Evolutionary conservation across 805 yeast genomes (phyloP).

Genomic region (Saturnispora galanensis): DNA sequence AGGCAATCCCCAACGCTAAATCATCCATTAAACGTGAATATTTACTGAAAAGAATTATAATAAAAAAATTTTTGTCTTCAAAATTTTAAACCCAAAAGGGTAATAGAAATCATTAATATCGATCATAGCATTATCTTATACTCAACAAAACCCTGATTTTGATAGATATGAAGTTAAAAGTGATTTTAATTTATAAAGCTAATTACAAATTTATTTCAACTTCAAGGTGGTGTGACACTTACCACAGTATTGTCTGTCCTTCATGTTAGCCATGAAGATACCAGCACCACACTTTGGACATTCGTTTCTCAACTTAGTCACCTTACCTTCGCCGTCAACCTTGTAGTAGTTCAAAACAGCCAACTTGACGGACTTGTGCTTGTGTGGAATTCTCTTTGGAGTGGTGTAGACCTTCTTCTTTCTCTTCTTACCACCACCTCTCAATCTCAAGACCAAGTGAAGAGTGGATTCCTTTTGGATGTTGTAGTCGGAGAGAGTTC

Average conservation of each 20-base stretch:
- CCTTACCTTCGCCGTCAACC: conserved; percentile 97
- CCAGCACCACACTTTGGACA: conserved; percentile 98
- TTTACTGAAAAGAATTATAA: neutral
- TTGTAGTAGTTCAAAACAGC: conserved; percentile 99
- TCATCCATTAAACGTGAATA: neutral
- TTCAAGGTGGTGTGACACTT: conserved; percentile 95
- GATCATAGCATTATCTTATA: neutral
- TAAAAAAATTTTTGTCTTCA: neutral
- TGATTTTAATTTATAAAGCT: neutral
- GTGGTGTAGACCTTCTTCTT: conserved; percentile 99
- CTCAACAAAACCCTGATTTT: too few species aligned
- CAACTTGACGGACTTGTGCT: conserved; percentile 98
- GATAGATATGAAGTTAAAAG: neutral
- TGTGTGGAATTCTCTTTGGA: conserved; percentile 99
- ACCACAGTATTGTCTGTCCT: conserved; percentile 99
- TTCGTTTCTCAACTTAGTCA: conserved; percentile 97
- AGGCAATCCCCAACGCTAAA: conserved; percentile 1
- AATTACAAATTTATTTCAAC: conserved; percentile 24
- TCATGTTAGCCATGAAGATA: conserved; percentile 99
- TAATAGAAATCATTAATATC: neutral
- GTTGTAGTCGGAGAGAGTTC: conserved; percentile 96
- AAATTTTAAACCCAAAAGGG: too few species aligned
- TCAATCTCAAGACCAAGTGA: conserved; percentile 92
- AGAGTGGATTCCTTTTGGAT: conserved; percentile 96
- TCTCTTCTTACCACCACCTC: conserved; percentile 99